Evolutionary conservation across 1,139 yeast genomes (phyloP), one percentile per base, ranked within the genome.

Genomic region (Suhomyces anneliseae): DNA sequence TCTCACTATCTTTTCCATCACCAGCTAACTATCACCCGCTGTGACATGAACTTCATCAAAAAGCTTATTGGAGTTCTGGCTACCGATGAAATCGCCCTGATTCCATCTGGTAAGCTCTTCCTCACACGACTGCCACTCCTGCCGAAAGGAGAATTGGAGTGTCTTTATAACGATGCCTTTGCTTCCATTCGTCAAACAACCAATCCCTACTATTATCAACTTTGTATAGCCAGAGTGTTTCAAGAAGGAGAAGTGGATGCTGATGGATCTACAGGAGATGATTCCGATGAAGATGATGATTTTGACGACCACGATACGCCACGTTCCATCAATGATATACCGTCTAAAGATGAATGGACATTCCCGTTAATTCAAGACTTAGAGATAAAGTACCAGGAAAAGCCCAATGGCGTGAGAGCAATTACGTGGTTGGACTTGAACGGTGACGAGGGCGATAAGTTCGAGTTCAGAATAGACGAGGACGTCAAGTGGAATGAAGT

Each of bases 81-180:
- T 12, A 79, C 82, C 40, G 89, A 85, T 58, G 95, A 86, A 55
- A 69, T 89, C 40, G 83, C 84, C 11, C 76, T 80, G 60, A 77
- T 93, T 43, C 90, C 96, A 2, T 79, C 86, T 1, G 99, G 98
- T 7, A 86, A 84, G 65, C 75, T 93, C 45, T 87, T 77, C 60
- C 73, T 92, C 42, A 77, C 87, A 27, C 74, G 98, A 42, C 76
- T 87, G 5, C 88, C 89, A 8, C 77, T 76, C 12, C 87, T 96
- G 7, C 97, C 96, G 11, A 89, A 89, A 62, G 93, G 96, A 4
- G 90, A 84, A 29, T 74, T 84, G 38, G 97, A 93, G 65, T 90
- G 97, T 63, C 75, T 93, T 38, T 58, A 62, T 63, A 86, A 82
- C 52, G 96, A 90, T 57, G 93, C 96, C 0, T 82, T 82, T 44